A percentile compares a stretch with the other conserved stretches of the same genome.
Conservation (phyloP, 352 stramenopile genomes). For the Globisporangium sylvaticum region DNA sequence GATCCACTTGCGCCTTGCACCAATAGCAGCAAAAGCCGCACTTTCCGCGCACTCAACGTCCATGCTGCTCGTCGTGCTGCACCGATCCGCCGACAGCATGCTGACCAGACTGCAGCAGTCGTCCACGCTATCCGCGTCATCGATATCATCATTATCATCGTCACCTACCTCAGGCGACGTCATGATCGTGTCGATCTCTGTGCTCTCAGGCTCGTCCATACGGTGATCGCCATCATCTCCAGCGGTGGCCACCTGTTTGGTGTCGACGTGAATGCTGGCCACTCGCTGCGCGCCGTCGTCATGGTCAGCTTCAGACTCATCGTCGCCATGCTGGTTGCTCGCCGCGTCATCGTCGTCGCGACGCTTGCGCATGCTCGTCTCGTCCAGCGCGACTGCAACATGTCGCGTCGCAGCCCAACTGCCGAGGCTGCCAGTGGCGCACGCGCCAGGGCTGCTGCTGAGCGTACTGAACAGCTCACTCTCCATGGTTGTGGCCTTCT, state of each 20-base stretch:
- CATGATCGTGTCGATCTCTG: slow-evolving; percentile 4
- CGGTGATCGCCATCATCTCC: background rate
- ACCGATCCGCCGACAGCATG: slow-evolving; percentile 1
- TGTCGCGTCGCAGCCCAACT: background rate
- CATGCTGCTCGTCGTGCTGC: slow-evolving; percentile 1
- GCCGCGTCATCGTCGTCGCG: background rate
- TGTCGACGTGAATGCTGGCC: too few relatives aligned
- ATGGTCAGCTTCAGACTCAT: too few relatives aligned
- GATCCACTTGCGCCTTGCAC: slow-evolving; percentile 27
- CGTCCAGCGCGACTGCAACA: background rate
- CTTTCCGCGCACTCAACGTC: background rate
- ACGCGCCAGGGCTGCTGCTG: background rate
- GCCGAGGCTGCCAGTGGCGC: background rate
- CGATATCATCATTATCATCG: background rate
- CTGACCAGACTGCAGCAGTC: background rate
- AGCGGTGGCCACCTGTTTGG: background rate
- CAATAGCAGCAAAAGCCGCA: background rate
- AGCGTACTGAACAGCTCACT: background rate
- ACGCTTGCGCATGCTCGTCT: background rate
- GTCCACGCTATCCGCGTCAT: background rate
- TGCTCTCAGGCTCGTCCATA: slow-evolving; percentile 1
- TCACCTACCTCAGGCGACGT: background rate
- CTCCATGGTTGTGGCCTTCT: background rate
- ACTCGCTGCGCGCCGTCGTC: background rate
- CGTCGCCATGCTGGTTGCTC: background rate